phyloP scores from a whole-genome alignment of 805 yeast genomes.

The Yueomyces sp. region DNA sequence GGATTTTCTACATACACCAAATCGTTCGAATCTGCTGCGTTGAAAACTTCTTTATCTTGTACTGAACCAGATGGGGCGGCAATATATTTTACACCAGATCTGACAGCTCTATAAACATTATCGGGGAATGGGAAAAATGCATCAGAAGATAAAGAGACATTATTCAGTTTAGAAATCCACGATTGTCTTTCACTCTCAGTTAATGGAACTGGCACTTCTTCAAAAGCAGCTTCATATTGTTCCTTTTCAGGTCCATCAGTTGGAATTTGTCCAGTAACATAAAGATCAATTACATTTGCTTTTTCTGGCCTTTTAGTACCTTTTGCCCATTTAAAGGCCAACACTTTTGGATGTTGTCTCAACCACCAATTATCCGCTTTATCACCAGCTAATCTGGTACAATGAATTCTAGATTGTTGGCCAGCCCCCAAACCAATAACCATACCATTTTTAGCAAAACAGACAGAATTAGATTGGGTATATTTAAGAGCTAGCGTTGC shows the following conservation, averaged over 20 bases:
- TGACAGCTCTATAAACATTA: slow-evolving; percentile 93
- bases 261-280: slow-evolving; percentile 85
- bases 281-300: slow-evolving; percentile 94
- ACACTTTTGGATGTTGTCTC: slow-evolving; percentile 92
- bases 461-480: slow-evolving; percentile 97
- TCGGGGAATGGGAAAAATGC: slow-evolving; percentile 99
- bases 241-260: slow-evolving; percentile 81
- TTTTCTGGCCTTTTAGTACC: slow-evolving; percentile 98
- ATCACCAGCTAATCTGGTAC: slow-evolving; percentile 98
- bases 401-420: slow-evolving; percentile 98
- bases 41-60: slow-evolving; percentile 91
- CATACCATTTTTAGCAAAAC: slow-evolving; percentile 99
- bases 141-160: slow-evolving; percentile 89
- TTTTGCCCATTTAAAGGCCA: slow-evolving; percentile 92
- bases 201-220: slow-evolving; percentile 68
- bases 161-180: slow-evolving; percentile 68
- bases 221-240: slow-evolving; percentile 86
- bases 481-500: slow-evolving; percentile 96
- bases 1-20: slow-evolving; percentile 94
- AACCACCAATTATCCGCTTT: slow-evolving; percentile 99
- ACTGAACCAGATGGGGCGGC: slow-evolving; percentile 98
- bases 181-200: slow-evolving; percentile 72
- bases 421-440: slow-evolving; percentile 99
- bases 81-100: slow-evolving; percentile 89
- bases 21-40: slow-evolving; percentile 85